Evolutionary conservation across 2,329 filamentous ascomycete species (phyloP), one percentile per base, ranked within the genome.

Genomic region (Colletotrichum chlorophyti): DNA sequence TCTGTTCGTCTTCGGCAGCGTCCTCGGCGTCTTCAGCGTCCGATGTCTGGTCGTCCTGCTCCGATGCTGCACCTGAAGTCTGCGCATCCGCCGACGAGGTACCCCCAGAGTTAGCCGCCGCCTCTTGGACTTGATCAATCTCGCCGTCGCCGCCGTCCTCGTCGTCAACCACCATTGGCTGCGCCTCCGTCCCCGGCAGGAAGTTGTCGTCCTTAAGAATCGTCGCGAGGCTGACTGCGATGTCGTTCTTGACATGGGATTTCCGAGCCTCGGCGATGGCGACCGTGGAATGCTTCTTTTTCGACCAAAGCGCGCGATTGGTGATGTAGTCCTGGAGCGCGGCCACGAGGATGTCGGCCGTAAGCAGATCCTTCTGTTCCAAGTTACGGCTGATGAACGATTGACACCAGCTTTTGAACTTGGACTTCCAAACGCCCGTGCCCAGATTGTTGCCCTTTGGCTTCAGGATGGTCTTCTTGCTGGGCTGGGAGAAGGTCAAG

Each of bases 391-490:
- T 60, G 32, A 51, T 32, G 32, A 76, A 72, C 5, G 66, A 64
- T 12, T 66, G 65, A 24, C 66, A 63, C 74, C 74, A 76, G 47
- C 70, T 69, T 45, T 69, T 66, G 52, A 75, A 70, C 45, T 72
- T 64, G n/a, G 63, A 62, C n/a, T 63, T 58, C 74, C 73, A 76
- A 8, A 49, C 51, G 8, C 43, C 43, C 8, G 35, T 41, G 27
- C 54, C 41, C 15, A 53, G 21, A 14, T 59, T 59, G 37, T 49
- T 48, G 5, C 55, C 43, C 37, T 59, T 59, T n/a, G 55, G 51
- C 27, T 42, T 35, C 43, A 59, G 26, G 12, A 59, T 29, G 12
- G 37, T 59, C 31, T 45, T 59, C 31, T 59, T 59, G 55, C 24
- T 50, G 17, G 55, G 55, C 6, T 55, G 45, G 1, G 19, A 24